Base-by-base conservation (phyloP, 768 basidiomycete species). In the Mycena kentingensis region DNA sequence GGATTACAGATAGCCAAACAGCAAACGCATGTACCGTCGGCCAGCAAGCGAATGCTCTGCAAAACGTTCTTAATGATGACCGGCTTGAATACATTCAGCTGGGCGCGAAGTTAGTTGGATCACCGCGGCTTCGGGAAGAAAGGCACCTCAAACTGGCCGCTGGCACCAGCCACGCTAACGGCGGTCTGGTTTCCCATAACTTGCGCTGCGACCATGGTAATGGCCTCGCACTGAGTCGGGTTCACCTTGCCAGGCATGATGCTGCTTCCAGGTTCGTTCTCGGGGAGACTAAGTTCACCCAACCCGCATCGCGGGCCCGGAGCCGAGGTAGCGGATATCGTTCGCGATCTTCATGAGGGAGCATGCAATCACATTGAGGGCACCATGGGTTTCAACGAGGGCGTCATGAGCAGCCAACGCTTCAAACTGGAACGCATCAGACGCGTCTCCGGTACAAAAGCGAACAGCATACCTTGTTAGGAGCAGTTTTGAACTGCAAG, bases 201-300 rank as follows among this genome's bases (percentile, higher is more conserved):
- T 70, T 98, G 97, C 0, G 96, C 94, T 35, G 93, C 92, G 21
- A 98, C 93, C 97, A 98, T 98, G 10, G 97, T 98, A 55, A 98
- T 71, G 7, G 97, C 97, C 73, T 99, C 97, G 62, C 97, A 98
- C 68, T 99, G 97, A 4, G 97, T 99, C 11, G 97, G 97, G 74
- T 99, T 99, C 53, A 99, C 97, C 76, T 99, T 98, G 55, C 97
- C 97, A 6, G 95, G 97, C 97, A 99, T 99, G 74, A 99, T 98
- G 52, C 93, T 96, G 65, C 93, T 95, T 41, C 97, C 97, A 37
- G 97, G 97, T 73, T 99, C 97, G 70, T 99, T 99, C 74, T 98
- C 97, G 11, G 97, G 97, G 45, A 98, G 74, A 62, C 81, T 85
- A 34, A 99, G 77, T 73, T 99, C 97, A 21, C 97, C 97, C 39